Conservation (phyloP, 2,329 filamentous ascomycete species). For the Xylariaceae sp. region DNA sequence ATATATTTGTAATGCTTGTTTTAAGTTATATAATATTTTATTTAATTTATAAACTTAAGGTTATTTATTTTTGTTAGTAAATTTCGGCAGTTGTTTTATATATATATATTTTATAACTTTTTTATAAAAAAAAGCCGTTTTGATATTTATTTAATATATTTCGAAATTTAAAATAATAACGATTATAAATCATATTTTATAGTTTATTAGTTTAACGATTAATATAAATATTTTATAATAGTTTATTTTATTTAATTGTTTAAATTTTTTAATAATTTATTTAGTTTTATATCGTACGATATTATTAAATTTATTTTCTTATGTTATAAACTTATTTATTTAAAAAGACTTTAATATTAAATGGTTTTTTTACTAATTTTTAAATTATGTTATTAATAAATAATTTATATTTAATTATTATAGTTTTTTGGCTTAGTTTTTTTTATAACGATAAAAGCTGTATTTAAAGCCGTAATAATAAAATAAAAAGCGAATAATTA, state of each 20-base stretch:
- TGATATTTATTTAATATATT: no score
- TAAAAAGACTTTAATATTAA: conserved; percentile 3
- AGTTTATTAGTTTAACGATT: conserved; percentile 8
- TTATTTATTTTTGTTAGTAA: conserved; percentile 1
- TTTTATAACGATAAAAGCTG: background rate
- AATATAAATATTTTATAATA: conserved; percentile 7
- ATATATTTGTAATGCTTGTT: conserved; percentile 3
- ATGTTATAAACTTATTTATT: conserved; percentile 9
- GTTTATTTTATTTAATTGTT: conserved; percentile 5
- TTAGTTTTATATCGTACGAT: conserved; percentile 8
- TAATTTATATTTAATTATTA: background rate
- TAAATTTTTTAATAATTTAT: conserved; percentile 6
- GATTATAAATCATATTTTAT: conserved; percentile 6
- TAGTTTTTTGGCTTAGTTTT: background rate
- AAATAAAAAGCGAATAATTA: background rate
- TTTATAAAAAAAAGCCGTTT: no score
- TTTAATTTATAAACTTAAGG: conserved; percentile 2
- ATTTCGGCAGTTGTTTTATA: background rate
- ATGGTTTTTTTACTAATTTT: conserved; percentile 2
- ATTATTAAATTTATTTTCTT: conserved; percentile 5
- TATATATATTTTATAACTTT: no score
- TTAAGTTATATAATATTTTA: conserved; percentile 7
- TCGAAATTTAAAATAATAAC: background rate
- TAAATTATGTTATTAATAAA: conserved; percentile 7
- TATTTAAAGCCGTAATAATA: background rate